Evolutionary conservation across 148 eudicot species (phyloP), one percentile per base, ranked within the genome.

Genomic region (Rhododendron williamsianum): DNA sequence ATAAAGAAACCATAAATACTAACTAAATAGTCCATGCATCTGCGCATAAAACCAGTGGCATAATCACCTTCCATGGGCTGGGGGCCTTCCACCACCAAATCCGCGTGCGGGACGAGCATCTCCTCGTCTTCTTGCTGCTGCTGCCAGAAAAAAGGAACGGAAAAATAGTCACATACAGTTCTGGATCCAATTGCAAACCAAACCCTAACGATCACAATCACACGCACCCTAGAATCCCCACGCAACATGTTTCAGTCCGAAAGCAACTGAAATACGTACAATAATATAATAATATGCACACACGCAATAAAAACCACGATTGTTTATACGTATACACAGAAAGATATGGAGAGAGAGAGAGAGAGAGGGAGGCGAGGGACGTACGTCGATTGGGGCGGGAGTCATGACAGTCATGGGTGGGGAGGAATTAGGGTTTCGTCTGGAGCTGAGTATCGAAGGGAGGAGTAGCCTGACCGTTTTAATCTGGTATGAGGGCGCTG

Each of bases 51-150:
- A 25, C 78, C 80, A 80, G 83, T 69, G 77, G 60, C 51, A 73
- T 43, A 86, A 43, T 56, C 79, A 95, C 98, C 98, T 92, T 95
- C 98, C 98, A 95, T 94, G 23, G 98, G 97, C 89, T 94, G 97
- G 49, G 92, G 93, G 60, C 92, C 88, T 84, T 90, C 90, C 54
- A 91, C 88, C 33, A 90, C 88, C 33, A 90, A 38, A 46, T 95
- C 94, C 0, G 94, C 83, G 87, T 90, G 93, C 10, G 98, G 97
- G 23, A 95, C 95, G 23, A 95, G 98, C 97, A 95, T 95, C 91
- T 94, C 95, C 10, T 93, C 97, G 58, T 94, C 98, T 80, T 92
- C 98, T 83, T 91, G 96, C 94, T 93, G 91, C 91, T 58, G 65
- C 65, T 54, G 60, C 60, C 9, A 46, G 1, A 58, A 58, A 86